Base-by-base conservation (phyloP, 345 rosid species). In the Litchi chinensis region DNA sequence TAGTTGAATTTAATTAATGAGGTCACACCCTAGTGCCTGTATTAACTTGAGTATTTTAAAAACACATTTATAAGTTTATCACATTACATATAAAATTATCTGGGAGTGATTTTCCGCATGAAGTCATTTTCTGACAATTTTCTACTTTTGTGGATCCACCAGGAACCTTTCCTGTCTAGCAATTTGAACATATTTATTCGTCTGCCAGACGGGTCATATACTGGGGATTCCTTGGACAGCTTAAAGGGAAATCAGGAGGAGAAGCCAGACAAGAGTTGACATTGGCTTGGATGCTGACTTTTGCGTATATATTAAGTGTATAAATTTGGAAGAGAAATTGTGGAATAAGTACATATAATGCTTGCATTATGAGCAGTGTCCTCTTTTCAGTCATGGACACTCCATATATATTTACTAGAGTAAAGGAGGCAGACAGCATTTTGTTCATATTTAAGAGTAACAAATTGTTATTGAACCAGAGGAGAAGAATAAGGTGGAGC, bases 141-240 rank as follows among this genome's bases (percentile, higher is more conserved):
- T 44, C 56, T 66, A 28, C 60, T 40, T 73, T 56, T 77, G 24
- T 72, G 78, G 41, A 44, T 82, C 80, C 18, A 86, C 78, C 90
- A 93, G 97, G 97, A 93, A 37, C 82, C 82, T 28, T 80, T 84
- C 43, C 84, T 88, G 48, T 88, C 97, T 22, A 87, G 91, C 82
- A 95, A 90, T 81, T 86, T 91, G 89, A 91, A 93, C 83, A 84
- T 88, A 67, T 82, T 81, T 76, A 80, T 88, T 72, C 89, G 93
- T 80, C 94, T 91, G 82, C 85, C 95, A 5, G 97, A 93, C 80
- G 95, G 97, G 39, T 95, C 96, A 24, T 93, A 91, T 77, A 75
- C 88, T 21, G 92, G 86, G 81, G 95, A 92, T 83, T 78, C 84
- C 19, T 28, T 87, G 69, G 92, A 90, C 60, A 86, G 92, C 80